A percentile compares a stretch with the other conserved stretches of the same genome.
These are phyloP conservation scores for Pythium rishiriense DNA, from an alignment of 352 stramenopile species.

Conservation along the genomic window DNA sequence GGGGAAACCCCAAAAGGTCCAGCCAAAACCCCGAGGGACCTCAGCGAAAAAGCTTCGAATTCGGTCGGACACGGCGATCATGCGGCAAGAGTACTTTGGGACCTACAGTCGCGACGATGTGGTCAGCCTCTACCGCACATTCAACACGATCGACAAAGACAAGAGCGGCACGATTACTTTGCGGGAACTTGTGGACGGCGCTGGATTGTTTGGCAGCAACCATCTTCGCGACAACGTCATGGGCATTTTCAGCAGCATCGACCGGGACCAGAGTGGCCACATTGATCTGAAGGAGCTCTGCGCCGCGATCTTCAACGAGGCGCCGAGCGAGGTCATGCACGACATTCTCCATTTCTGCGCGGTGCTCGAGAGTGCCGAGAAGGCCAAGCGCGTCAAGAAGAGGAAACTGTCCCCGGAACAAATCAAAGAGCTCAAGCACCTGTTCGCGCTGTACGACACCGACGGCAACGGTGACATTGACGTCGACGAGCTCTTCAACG, in stretches of 20 bases:
- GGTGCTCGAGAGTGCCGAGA: conserved; percentile 55
- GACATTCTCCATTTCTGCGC: conserved; percentile 62
- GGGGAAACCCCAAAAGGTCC: conserved; percentile 11
- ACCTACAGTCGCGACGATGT: conserved; percentile 67
- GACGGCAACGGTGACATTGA: conserved; percentile 75
- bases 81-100: conserved; percentile 66
- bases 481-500: conserved; percentile 62
- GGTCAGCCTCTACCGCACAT: conserved; percentile 71
- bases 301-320: conserved; percentile 58
- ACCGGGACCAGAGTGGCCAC: conserved; percentile 71
- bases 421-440: conserved; percentile 54
- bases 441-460: conserved; percentile 75
- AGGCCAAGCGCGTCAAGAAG: conserved; percentile 45
- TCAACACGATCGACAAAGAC: conserved; percentile 72
- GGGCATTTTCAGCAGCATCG: conserved; percentile 78
- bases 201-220: conserved; percentile 56
- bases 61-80: conserved; percentile 55
- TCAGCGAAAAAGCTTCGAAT: conserved; percentile 62
- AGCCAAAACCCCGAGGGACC: conserved; percentile 9
- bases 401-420: conserved; percentile 57
- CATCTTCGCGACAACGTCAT: conserved; percentile 70
- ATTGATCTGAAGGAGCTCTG: conserved; percentile 73
- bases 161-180: conserved; percentile 67
- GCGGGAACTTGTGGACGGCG: conserved; percentile 56
- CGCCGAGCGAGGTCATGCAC: conserved; percentile 35